phyloP scores from a whole-genome alignment of 2,329 filamentous ascomycete genomes.

The Trichothecium sympodiale region DNA sequence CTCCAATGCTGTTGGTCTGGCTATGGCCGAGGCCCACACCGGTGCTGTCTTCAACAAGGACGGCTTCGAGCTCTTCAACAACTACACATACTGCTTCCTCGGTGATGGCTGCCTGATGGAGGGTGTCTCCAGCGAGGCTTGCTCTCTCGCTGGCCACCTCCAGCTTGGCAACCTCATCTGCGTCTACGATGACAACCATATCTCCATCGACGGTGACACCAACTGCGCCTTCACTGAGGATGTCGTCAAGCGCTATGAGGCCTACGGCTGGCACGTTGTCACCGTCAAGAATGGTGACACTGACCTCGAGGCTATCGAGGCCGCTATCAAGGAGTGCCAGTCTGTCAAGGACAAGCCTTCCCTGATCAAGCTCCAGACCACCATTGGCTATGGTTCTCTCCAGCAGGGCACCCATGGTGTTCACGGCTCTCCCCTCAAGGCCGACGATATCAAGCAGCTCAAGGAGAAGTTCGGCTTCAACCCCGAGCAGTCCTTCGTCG shows the following conservation, averaged over 20 bases:
- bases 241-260: slow-evolving; percentile 84
- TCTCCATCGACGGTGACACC: slow-evolving; percentile 89
- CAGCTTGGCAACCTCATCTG: slow-evolving; percentile 96
- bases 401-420: slow-evolving; percentile 90
- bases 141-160: slow-evolving; percentile 85
- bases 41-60: slow-evolving; percentile 94
- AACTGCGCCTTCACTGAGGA: slow-evolving; percentile 96
- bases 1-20: slow-evolving; percentile 92
- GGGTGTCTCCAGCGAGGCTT: slow-evolving; percentile 89
- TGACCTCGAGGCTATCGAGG: slow-evolving; percentile 80
- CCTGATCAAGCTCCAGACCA: slow-evolving; percentile 93
- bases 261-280: slow-evolving; percentile 92
- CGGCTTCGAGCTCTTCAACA: slow-evolving; percentile 80
- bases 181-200: slow-evolving; percentile 98
- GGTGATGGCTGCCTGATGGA: slow-evolving; percentile 99
- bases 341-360: slow-evolving; percentile 91
- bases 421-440: slow-evolving; percentile 92
- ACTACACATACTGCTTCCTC: slow-evolving; percentile 95
- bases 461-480: slow-evolving; percentile 96
- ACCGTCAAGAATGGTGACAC: slow-evolving; percentile 79
- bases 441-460: slow-evolving; percentile 84
- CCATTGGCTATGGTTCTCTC: slow-evolving; percentile 91
- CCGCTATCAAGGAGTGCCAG: slow-evolving; percentile 75
- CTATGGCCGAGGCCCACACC: slow-evolving; percentile 89
- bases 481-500: slow-evolving; percentile 83